Conservation (phyloP, 129 eudicot species). For the Tagetes patula region DNA sequence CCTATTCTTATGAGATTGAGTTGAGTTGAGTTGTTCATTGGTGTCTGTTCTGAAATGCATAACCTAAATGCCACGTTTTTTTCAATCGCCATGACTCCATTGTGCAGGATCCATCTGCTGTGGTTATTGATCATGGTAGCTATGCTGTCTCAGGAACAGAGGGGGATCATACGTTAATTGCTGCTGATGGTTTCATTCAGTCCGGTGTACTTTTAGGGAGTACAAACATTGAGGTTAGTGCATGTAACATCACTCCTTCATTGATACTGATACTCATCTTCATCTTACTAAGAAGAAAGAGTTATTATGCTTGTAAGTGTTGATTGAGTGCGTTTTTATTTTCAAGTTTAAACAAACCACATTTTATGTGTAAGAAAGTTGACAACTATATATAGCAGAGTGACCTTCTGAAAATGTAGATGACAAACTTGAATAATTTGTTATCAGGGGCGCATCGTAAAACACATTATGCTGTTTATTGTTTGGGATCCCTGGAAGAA, state of each 20-base stretch:
- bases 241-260: slow-evolving; percentile 4
- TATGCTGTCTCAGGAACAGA: slow-evolving; percentile 52
- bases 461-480: background rate
- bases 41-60: background rate
- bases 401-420: background rate
- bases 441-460: background rate
- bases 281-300: background rate
- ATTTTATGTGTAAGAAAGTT: slow-evolving; percentile 5
- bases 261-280: background rate
- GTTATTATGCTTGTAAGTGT: background rate
- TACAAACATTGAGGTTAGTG: slow-evolving; percentile 49
- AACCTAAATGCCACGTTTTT: background rate
- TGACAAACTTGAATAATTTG: background rate
- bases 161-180: slow-evolving; percentile 54
- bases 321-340: background rate
- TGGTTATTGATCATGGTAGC: slow-evolving; percentile 54
- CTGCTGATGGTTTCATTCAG: slow-evolving; percentile 46
- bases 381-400: background rate
- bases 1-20: slow-evolving; percentile 16
- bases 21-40: slow-evolving; percentile 7
- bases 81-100: background rate
- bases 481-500: background rate
- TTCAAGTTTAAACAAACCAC: background rate
- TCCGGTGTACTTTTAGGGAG: slow-evolving; percentile 51
- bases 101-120: slow-evolving; percentile 44